phyloP scores from a whole-genome alignment of 164 flowering plant genomes.

The Echeveria elegans region DNA sequence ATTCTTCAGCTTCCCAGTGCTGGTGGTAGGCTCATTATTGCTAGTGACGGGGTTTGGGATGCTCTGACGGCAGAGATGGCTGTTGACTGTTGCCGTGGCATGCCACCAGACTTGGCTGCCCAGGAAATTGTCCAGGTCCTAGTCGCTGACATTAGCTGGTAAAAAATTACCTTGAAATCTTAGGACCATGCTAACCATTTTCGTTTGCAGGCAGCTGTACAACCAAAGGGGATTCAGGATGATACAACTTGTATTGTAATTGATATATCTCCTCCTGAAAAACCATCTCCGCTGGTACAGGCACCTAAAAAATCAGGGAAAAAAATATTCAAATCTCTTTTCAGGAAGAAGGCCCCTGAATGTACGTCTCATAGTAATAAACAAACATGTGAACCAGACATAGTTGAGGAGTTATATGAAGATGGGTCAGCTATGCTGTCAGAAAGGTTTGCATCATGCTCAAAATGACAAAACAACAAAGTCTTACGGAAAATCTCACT shows the following conservation, averaged over 20 bases:
- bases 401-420: conserved; percentile 80
- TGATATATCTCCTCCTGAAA: conserved; percentile 67
- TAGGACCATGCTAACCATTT: background rate
- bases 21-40: conserved; percentile 82
- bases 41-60: conserved; percentile 99
- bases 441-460: conserved; percentile 51
- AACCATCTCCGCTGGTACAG: conserved; percentile 39
- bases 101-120: conserved; percentile 83
- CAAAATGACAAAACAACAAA: background rate
- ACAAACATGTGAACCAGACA: conserved; percentile 58
- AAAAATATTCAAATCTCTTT: conserved; percentile 74
- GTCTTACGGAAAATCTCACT: too few relatives aligned
- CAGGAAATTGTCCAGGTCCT: conserved; percentile 77
- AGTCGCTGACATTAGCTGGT: background rate
- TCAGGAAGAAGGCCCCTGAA: conserved; percentile 54
- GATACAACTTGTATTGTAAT: conserved; percentile 96
- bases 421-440: conserved; percentile 95
- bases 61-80: conserved; percentile 64
- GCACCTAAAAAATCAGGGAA: conserved; percentile 68
- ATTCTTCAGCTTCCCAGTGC: conserved; percentile 58
- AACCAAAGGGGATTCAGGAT: conserved; percentile 73
- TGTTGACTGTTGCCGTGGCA: conserved; percentile 69
- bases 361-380: conserved; percentile 43
- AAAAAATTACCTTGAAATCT: background rate
- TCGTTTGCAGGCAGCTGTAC: conserved; percentile 64